Evolutionary conservation across 1,139 yeast genomes (phyloP), one percentile per base, ranked within the genome.

Genomic region (Saccharomycopsis crataegensis): DNA sequence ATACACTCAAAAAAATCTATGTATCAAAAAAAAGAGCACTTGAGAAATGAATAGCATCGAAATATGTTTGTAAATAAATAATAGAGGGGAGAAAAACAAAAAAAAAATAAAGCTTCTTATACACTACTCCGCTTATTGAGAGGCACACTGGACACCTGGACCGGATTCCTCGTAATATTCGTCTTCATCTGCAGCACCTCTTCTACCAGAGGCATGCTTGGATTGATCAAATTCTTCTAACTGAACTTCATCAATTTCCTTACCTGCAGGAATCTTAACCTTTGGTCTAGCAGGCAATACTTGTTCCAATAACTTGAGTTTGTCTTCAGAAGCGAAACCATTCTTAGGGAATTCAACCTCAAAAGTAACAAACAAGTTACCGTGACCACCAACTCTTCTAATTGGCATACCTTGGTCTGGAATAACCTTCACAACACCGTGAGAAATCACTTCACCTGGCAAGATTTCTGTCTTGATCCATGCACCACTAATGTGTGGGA

Each of bases 381-480:
- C 94, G 64, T 71, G 74, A 56, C 88, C 86, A 64, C 91, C 88
- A 65, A 79, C 80, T 74, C 86, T 83, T 67, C 75, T 80, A 63
- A 86, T 71, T 67, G 94, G 94, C 99, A 93, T 93, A 83, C 99
- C 99, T 73, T 91, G 91, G 64, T 84, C 88, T 64, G 87, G 94
- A 61, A 93, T 74, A 55, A 89, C 89, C 73, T 89, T 90, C 63
- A 84, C 74, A 46, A 76, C 70, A 60, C 89, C 96, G 56, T 98
- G 98, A 44, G 91, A 67, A 60, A 94, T 86, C 58, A 91, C 90
- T 73, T 91, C 97, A 69, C 99, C 99, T 53, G 98, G 94, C 57
- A 83, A 75, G 61, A 91, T 82, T 50, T 79, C 76, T 56, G 90
- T 80, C 78, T 90, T 88, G 66, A 93, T 75, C 77, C 81, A 89